Conservation (phyloP, 2,329 filamentous ascomycete genomes). For the Torrubiella hemipterigena region DNA sequence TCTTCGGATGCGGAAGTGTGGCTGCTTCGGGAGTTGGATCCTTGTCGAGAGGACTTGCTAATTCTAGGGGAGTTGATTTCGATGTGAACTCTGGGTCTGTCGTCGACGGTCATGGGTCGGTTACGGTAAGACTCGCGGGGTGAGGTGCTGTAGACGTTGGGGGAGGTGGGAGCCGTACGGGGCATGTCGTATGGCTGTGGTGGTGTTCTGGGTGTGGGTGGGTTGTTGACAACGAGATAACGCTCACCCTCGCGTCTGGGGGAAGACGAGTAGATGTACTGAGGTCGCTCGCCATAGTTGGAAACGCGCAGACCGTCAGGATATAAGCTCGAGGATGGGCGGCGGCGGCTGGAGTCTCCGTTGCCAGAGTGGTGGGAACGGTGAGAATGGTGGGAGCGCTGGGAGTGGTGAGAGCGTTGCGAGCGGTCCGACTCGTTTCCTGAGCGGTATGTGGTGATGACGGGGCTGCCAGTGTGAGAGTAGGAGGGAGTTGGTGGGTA, state of each 20-base stretch:
- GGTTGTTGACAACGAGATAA: slow-evolving; percentile 30
- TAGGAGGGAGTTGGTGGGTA: slow-evolving; percentile 29
- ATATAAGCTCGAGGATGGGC: slow-evolving; percentile 22
- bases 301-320: slow-evolving; percentile 23
- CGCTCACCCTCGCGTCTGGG: slow-evolving; percentile 20
- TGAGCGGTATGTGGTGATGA: slow-evolving; percentile 19
- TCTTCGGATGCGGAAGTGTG: slow-evolving; percentile 16
- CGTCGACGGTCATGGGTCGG: slow-evolving; percentile 26
- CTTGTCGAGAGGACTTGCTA: slow-evolving; percentile 21
- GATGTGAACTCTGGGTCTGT: slow-evolving; percentile 22
- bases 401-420: slow-evolving; percentile 1
- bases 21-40: slow-evolving; percentile 22
- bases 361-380: slow-evolving; percentile 14
- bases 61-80: slow-evolving; percentile 20
- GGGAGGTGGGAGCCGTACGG: slow-evolving; percentile 28
- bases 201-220: slow-evolving; percentile 32
- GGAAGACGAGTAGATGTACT: slow-evolving; percentile 13
- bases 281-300: slow-evolving; percentile 19
- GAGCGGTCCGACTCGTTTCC: slow-evolving; percentile 25
- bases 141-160: slow-evolving; percentile 16
- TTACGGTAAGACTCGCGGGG: slow-evolving; percentile 10
- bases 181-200: slow-evolving; percentile 27
- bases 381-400: not conserved
- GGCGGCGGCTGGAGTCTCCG: slow-evolving; percentile 15
- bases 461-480: slow-evolving; percentile 16